Base-by-base conservation (phyloP, 2,329 filamentous ascomycete species). In the Akanthomyces lecanii region DNA sequence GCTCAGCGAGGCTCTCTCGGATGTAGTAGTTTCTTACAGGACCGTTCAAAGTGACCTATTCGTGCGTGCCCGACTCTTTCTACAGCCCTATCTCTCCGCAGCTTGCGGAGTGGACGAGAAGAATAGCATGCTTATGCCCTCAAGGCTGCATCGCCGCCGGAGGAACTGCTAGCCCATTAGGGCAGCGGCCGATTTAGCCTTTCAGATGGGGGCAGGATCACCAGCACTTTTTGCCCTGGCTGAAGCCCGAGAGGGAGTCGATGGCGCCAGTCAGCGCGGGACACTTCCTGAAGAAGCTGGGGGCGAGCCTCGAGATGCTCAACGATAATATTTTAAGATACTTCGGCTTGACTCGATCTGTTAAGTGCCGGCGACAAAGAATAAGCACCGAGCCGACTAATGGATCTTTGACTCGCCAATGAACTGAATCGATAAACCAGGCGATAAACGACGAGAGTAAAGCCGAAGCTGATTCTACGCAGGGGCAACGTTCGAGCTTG, bases 251-350 rank as follows among this genome's bases (percentile, higher is more conserved):
- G 28, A n/a, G 11, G 21, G 25, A 7, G 50, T 36, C 12, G 25
- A 33, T 57, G 54, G 36, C 25, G 42, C 52, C n/a, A 55, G 38
- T 44, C 42, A 36, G 54, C 42, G 42, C 54, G 28, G 54, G 40
- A 36, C 45, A 10, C 25, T 57, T 45, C 53, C 57, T 51, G 57
- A 50, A 51, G 16, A 23, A 45, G 23, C 33, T 28, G 18, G 5
- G 30, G 30, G 45, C 21, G 45, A 50, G 11, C 10, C 44, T 50
- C 4, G 28, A 18, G n/a, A 60, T 44, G 33, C 28, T 44, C 10
- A 48, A 30, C 3, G 44, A 30, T 21, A 30, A 38, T 4, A 4
- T 6, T 42, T 44, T 44, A 44, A 12, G 18, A 10, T 28, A 55
- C 40, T 23, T 12, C 23, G 40, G 30, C 25, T 44, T 48, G 48